These are phyloP conservation scores for Kuraishia hungarica DNA, from an alignment of 805 yeast species.

Conservation along the genomic window DNA sequence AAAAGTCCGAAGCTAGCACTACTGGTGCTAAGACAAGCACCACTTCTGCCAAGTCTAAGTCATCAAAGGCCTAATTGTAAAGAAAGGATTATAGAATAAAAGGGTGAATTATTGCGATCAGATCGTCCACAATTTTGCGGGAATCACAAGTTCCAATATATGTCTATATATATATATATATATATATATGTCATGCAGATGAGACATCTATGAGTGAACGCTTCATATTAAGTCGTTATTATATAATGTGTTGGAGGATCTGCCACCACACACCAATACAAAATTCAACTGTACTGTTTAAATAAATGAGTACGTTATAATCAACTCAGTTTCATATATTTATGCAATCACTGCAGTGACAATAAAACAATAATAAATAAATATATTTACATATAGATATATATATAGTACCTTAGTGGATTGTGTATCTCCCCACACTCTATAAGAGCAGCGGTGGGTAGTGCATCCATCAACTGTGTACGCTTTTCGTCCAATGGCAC, in stretches of 20 bases:
- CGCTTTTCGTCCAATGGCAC: not conserved
- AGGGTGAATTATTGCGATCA: too few species aligned
- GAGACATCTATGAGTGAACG: not conserved
- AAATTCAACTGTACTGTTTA: not conserved
- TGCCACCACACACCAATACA: not conserved
- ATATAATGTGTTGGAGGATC: not conserved
- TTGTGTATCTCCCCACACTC: too few species aligned
- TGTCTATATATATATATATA: too few species aligned
- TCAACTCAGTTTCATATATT: too few species aligned
- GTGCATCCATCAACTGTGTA: not conserved
- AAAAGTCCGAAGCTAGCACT: conserved; percentile 4
- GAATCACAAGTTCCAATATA: too few species aligned
- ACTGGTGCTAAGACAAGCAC: conserved; percentile 11
- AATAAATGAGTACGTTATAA: too few species aligned
- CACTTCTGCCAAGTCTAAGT: conserved; percentile 11
- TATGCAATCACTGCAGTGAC: too few species aligned
- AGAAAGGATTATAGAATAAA: not conserved
- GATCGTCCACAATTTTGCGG: too few species aligned
- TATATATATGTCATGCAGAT: too few species aligned
- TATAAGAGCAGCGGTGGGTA: not conserved
- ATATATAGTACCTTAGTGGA: too few species aligned
- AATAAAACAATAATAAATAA: too few species aligned
- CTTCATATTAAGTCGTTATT: not conserved
- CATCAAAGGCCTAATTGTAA: conserved; percentile 13
- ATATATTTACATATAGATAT: too few species aligned